These are phyloP conservation scores for Juglanconis oblonga DNA, from an alignment of 2,329 filamentous ascomycete genomes.

Conservation along the genomic window DNA sequence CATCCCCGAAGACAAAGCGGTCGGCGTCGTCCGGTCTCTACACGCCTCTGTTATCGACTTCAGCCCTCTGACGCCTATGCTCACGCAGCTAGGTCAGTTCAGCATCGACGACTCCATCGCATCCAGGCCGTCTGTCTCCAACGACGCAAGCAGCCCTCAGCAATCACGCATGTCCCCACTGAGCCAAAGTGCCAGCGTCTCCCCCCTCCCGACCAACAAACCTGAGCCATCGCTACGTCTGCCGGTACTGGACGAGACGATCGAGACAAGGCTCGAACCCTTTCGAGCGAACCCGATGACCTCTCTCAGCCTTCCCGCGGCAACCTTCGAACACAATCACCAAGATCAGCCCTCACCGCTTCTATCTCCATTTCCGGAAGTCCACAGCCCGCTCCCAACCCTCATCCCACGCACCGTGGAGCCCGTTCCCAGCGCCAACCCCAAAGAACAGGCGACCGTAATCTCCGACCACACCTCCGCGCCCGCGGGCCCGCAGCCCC, in stretches of 20 bases:
- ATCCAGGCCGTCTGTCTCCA: slow-evolving; percentile 1
- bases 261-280: not conserved
- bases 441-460: slow-evolving; percentile 9
- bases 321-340: not conserved
- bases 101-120: not conserved
- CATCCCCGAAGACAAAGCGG: slow-evolving; percentile 14
- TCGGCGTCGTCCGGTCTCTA: slow-evolving; percentile 1
- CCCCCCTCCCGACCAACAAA: not conserved
- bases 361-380: not conserved
- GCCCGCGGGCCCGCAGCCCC: slow-evolving; percentile 3
- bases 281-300: not conserved
- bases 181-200: slow-evolving; percentile 9
- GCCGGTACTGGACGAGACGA: not conserved
- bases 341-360: not conserved
- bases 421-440: not conserved
- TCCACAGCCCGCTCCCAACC: not conserved
- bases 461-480: slow-evolving; percentile 10
- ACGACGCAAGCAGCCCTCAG: slow-evolving; percentile 4
- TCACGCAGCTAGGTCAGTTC: slow-evolving; percentile 9
- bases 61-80: slow-evolving; percentile 11
- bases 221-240: not conserved
- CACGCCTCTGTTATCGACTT: slow-evolving; percentile 14
- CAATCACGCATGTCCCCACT: slow-evolving; percentile 1
- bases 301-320: not conserved
- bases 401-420: not conserved